Conservation (phyloP, 1,284 basidiomycete species). For the Xerocomus nothofagi region DNA sequence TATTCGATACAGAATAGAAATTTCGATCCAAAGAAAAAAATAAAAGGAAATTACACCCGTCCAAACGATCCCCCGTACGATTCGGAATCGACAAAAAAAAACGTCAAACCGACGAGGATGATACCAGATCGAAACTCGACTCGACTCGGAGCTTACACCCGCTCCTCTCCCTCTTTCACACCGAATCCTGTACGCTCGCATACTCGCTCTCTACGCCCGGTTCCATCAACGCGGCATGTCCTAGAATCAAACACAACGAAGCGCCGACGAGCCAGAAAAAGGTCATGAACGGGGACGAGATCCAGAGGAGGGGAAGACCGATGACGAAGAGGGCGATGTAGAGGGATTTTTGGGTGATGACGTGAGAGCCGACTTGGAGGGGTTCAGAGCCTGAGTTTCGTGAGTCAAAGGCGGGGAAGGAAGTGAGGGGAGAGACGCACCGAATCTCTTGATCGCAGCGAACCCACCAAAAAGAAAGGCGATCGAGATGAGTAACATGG, state of each 20-base stretch:
- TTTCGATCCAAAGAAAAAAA: too few relatives aligned
- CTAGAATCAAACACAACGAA: constrained; percentile 72
- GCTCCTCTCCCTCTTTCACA: too few relatives aligned
- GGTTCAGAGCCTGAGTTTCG: constrained; percentile 70
- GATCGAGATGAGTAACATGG: constrained; percentile 79
- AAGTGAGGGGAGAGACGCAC: constrained; percentile 47
- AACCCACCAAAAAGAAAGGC: constrained; percentile 93
- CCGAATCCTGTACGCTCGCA: constrained; percentile 67
- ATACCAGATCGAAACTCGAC: too few relatives aligned
- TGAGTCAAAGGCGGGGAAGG: not conserved
- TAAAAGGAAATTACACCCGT: too few relatives aligned
- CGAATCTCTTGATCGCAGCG: constrained; percentile 85
- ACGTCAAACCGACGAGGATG: too few relatives aligned
- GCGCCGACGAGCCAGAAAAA: constrained; percentile 83
- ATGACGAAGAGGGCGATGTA: constrained; percentile 81
- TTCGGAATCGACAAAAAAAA: too few relatives aligned
- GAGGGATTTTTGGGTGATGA: constrained; percentile 80
- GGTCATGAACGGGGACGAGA: constrained; percentile 65
- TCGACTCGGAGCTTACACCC: too few relatives aligned
- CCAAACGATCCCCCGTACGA: too few relatives aligned
- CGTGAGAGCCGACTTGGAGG: constrained; percentile 73
- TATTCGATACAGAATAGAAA: too few relatives aligned
- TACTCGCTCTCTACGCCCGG: constrained; percentile 92
- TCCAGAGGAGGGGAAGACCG: constrained; percentile 70
- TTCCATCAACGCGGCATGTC: constrained; percentile 81